Percentiles rank a stretch among this genome's conserved stretches.
phyloP scores from a whole-genome alignment of 768 basidiomycete species.

The Pluteus cervinus region DNA sequence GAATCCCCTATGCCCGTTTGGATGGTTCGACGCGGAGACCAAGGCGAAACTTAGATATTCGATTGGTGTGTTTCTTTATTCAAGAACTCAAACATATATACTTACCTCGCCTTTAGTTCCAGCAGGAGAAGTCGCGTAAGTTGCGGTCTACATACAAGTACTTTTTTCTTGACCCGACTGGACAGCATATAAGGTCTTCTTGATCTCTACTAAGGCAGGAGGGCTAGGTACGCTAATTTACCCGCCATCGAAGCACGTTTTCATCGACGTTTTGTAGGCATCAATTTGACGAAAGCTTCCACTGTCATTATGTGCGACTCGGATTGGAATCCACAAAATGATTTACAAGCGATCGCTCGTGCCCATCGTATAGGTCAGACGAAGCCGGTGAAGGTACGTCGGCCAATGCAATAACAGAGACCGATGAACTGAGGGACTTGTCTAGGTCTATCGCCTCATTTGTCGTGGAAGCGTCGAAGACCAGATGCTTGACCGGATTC shows the following conservation, averaged over 20 bases:
- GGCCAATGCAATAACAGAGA: not conserved
- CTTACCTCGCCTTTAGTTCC: conserved; percentile 34
- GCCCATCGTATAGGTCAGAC: conserved; percentile 80
- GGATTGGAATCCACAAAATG: conserved; percentile 70
- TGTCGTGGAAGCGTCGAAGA: conserved; percentile 70
- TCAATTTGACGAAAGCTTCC: conserved; percentile 79
- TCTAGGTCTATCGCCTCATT: conserved; percentile 61
- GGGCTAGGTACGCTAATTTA: conserved; percentile 44
- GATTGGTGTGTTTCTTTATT: conserved; percentile 30
- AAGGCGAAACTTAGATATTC: conserved; percentile 52
- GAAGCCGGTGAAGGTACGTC: conserved; percentile 53
- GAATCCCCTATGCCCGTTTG: conserved; percentile 53
- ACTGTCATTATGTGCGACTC: conserved; percentile 78
- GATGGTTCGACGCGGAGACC: conserved; percentile 51
- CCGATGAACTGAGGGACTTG: not conserved
- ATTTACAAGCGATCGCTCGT: conserved; percentile 80
- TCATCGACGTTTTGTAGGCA: conserved; percentile 35
- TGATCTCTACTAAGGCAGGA: conserved; percentile 68
- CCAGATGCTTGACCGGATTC: conserved; percentile 67
- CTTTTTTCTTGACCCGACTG: conserved; percentile 3
- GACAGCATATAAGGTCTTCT: conserved; percentile 57
- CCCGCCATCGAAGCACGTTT: conserved; percentile 11
- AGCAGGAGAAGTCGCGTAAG: conserved; percentile 52
- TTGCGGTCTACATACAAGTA: not conserved
- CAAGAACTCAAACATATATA: not conserved